These are phyloP conservation scores for Fraxinus ornus DNA, from an alignment of 305 asterid genomes.

Conservation along the genomic window DNA sequence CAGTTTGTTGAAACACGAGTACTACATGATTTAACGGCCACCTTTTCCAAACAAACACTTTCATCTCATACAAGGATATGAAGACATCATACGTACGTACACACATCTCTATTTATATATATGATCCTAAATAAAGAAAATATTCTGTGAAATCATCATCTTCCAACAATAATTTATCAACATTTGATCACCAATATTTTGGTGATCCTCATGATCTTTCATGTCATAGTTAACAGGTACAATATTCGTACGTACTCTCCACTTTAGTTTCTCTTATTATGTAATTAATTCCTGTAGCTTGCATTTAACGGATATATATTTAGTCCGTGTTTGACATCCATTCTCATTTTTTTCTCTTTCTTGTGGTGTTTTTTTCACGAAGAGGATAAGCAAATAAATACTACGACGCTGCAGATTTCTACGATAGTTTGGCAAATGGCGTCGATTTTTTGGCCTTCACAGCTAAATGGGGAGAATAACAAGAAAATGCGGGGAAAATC, in stretches of 20 bases:
- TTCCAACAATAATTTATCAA: neutral
- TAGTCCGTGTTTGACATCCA: too few species aligned
- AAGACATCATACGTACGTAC: neutral
- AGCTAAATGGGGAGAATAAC: constrained; percentile 13
- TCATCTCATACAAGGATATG: constrained; percentile 27
- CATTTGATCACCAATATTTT: neutral
- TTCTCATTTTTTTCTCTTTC: too few species aligned
- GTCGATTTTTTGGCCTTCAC: constrained; percentile 23
- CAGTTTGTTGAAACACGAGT: constrained; percentile 52
- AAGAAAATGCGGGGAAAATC: constrained; percentile 50
- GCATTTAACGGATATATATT: neutral
- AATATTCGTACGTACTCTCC: neutral
- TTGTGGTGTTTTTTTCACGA: neutral
- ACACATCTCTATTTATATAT: neutral
- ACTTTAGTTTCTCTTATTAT: neutral
- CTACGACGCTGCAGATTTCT: neutral
- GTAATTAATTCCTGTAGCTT: neutral
- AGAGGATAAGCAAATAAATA: neutral
- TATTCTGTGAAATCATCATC: neutral
- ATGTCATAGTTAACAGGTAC: constrained; percentile 31
- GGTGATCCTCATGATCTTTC: constrained; percentile 9
- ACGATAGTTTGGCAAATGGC: constrained; percentile 8
- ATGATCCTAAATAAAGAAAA: neutral
- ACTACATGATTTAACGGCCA: constrained; percentile 51
- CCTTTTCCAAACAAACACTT: constrained; percentile 26